These are phyloP conservation scores for Hypoxylon perforatum DNA, from an alignment of 495 filamentous ascomycete genomes.

Conservation along the genomic window DNA sequence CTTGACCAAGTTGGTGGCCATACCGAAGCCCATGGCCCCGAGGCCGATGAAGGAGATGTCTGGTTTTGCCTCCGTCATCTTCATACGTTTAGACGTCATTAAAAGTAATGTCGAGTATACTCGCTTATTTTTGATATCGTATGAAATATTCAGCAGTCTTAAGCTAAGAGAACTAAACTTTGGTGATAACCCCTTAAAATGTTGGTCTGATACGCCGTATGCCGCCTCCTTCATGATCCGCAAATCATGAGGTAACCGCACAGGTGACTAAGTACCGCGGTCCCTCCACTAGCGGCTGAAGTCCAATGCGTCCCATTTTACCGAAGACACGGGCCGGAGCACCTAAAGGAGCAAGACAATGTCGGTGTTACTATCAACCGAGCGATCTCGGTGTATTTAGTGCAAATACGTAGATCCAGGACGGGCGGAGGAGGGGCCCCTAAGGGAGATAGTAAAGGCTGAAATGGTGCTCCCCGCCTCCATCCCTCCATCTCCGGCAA, in stretches of 20 bases:
- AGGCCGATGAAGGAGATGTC: constrained; percentile 82
- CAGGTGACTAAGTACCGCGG: neutral
- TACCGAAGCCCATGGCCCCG: constrained; percentile 89
- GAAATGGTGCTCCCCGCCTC: constrained; percentile 1
- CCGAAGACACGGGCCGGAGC: constrained; percentile 6
- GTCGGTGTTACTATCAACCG: constrained; percentile 13
- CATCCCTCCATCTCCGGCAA: constrained; percentile 13
- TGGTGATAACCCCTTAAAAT: neutral
- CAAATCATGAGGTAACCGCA: constrained; percentile 10
- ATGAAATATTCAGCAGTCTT: neutral
- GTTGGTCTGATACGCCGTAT: neutral
- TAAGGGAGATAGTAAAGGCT: constrained; percentile 5
- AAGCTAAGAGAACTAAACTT: neutral
- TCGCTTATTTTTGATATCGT: neutral
- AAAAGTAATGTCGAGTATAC: neutral
- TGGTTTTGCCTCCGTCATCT: constrained; percentile 57
- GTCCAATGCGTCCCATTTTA: constrained; percentile 12
- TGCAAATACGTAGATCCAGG: neutral
- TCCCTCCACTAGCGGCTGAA: constrained; percentile 28
- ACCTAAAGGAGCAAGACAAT: neutral
- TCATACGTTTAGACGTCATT: too few relatives aligned
- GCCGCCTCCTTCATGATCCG: constrained; percentile 8
- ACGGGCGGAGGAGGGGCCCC: neutral
- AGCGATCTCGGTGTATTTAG: constrained; percentile 9
- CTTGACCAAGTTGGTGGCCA: constrained; percentile 82